Evolutionary conservation across 2,329 filamentous ascomycete genomes (phyloP).

Genomic region (Aureobasidium sp.): DNA sequence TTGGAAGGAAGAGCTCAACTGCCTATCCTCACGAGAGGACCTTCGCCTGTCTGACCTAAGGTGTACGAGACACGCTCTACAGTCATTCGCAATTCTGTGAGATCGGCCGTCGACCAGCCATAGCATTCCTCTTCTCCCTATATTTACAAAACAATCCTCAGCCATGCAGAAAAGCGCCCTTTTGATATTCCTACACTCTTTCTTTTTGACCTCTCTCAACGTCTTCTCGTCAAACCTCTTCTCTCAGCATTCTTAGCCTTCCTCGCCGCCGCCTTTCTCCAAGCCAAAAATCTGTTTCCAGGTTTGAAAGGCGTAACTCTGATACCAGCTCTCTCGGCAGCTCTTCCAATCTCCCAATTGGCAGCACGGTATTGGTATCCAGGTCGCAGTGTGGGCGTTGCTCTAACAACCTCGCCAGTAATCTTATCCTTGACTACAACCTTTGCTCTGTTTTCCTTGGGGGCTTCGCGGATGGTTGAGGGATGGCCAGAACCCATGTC

Average conservation of each 20-base stretch:
- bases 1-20: not conserved
- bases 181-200: not conserved
- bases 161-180: not conserved
- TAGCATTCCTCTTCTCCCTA: not conserved
- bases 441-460: slow-evolving; percentile 20
- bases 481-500: slow-evolving; percentile 19
- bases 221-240: slow-evolving; percentile 44
- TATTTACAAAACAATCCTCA: not conserved
- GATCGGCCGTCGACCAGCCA: not conserved
- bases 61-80: not conserved
- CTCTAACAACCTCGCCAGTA: slow-evolving; percentile 25
- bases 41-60: not conserved
- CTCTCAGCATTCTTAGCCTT: slow-evolving; percentile 46
- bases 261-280: slow-evolving; percentile 52
- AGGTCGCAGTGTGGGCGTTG: slow-evolving; percentile 39
- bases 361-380: slow-evolving; percentile 58
- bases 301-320: slow-evolving; percentile 50
- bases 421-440: slow-evolving; percentile 23
- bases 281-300: slow-evolving; percentile 57
- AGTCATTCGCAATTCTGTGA: not conserved
- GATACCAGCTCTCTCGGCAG: slow-evolving; percentile 54
- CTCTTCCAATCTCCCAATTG: slow-evolving; percentile 62
- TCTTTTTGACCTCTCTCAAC: slow-evolving; percentile 21
- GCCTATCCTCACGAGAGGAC: not conserved
- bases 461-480: slow-evolving; percentile 21